Conservation (phyloP, 768 basidiomycete species). For the Crepidotus variabilis region DNA sequence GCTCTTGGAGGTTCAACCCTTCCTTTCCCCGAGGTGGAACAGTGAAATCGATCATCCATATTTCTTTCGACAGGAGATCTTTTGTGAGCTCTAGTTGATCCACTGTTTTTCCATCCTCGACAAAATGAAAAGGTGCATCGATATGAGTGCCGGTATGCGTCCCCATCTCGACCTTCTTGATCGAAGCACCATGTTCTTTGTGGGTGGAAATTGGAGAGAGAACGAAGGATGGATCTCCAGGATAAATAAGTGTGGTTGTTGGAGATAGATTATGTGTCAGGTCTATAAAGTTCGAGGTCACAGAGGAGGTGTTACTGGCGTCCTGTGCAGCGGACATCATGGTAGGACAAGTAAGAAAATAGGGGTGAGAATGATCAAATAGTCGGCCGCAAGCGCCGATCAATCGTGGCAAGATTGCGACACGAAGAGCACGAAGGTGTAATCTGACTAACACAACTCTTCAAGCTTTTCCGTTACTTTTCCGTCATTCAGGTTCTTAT, state of each 20-base stretch:
- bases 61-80: constrained; percentile 17
- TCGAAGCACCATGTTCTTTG: constrained; percentile 42
- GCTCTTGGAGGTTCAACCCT: constrained; percentile 12
- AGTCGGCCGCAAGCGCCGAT: no score
- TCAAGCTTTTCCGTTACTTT: no score
- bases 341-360: no score
- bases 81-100: constrained; percentile 50
- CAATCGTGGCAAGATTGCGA: no score
- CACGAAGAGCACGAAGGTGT: no score
- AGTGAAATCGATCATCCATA: constrained; percentile 52
- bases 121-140: constrained; percentile 75
- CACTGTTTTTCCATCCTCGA: constrained; percentile 51
- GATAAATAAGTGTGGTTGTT: constrained; percentile 42
- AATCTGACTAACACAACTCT: no score
- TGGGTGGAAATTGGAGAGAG: constrained; percentile 36
- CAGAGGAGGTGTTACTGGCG: not conserved
- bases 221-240: constrained; percentile 49
- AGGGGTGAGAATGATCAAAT: no score
- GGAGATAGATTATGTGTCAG: constrained; percentile 48
- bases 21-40: constrained; percentile 38
- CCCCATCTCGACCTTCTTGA: constrained; percentile 51
- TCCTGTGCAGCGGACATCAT: not conserved
- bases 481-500: no score
- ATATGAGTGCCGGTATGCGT: constrained; percentile 80
- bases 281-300: constrained; percentile 34